phyloP scores from a whole-genome alignment of 805 yeast genomes.

The Schizosaccharomyces cryophilus region DNA sequence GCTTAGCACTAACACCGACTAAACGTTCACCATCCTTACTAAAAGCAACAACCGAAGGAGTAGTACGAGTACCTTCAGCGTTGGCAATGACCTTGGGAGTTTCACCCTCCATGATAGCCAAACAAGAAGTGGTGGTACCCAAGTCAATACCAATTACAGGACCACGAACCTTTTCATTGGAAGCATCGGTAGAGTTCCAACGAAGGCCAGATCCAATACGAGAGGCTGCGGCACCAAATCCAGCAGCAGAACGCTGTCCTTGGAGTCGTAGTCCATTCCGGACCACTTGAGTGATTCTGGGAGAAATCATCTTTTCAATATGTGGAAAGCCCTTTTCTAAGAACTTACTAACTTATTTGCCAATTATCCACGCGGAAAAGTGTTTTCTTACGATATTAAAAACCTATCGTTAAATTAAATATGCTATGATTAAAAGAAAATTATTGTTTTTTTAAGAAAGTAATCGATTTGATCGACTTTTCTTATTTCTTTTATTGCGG shows the following conservation, averaged over 20 bases:
- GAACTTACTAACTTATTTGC: no score
- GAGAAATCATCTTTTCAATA: no score
- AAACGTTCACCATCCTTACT: conserved; percentile 74
- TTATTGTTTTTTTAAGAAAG: no score
- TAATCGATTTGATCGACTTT: no score
- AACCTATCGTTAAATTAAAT: no score
- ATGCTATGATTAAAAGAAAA: no score
- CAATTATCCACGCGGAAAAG: no score
- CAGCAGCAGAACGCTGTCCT: not conserved
- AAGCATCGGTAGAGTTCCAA: conserved; percentile 19
- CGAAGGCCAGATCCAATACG: conserved; percentile 12
- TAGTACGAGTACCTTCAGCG: conserved; percentile 53
- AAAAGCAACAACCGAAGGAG: conserved; percentile 89
- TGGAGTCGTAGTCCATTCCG: not conserved
- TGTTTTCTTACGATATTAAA: no score
- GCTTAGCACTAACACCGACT: conserved; percentile 86
- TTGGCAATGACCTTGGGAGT: conserved; percentile 58
- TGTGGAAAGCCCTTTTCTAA: no score
- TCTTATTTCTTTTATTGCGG: no score
- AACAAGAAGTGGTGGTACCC: conserved; percentile 80
- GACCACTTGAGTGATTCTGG: no score
- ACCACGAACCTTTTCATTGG: conserved; percentile 24
- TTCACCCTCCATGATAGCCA: conserved; percentile 54
- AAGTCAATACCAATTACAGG: conserved; percentile 65
- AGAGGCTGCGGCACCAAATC: not conserved